Percentiles rank a stretch among this genome's conserved stretches.
Evolutionary conservation across 2,329 filamentous ascomycete species (phyloP).

Genomic region (Beauveria sp.): DNA sequence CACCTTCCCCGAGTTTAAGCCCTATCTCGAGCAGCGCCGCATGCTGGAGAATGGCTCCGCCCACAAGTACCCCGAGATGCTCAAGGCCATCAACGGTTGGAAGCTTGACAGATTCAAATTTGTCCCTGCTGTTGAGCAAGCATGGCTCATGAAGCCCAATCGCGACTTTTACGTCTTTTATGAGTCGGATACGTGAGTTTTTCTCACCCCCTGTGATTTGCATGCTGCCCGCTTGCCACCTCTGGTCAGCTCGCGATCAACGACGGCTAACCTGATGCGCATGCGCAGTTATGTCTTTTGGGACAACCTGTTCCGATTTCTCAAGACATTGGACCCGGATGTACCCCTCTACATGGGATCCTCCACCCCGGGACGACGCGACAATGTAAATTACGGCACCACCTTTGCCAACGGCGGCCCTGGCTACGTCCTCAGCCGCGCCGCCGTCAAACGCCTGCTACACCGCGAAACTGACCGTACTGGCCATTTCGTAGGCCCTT

Average conservation of each 20-base stretch:
- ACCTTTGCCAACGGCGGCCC: conserved; percentile 15
- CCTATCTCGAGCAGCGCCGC: conserved; percentile 33
- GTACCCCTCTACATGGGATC: conserved; percentile 7
- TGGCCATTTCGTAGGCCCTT: conserved; percentile 1
- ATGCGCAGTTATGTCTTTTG: conserved; percentile 13
- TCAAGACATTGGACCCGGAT: conserved; percentile 11
- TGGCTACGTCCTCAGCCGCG: conserved; percentile 14
- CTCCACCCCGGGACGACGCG: conserved; percentile 1
- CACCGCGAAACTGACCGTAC: not conserved
- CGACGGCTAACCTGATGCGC: not conserved
- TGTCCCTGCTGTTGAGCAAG: conserved; percentile 44
- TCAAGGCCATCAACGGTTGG: conserved; percentile 36
- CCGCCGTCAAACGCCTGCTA: conserved; percentile 13
- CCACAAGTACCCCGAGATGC: conserved; percentile 22
- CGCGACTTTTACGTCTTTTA: conserved; percentile 49
- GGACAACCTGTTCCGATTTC: conserved; percentile 14
- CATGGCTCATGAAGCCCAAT: conserved; percentile 38
- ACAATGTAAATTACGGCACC: not conserved
- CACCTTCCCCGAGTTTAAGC: conserved; percentile 25
- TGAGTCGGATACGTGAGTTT: conserved; percentile 45
- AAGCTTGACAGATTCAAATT: conserved; percentile 51
- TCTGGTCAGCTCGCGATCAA: not conserved
- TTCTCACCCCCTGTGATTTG: conserved; percentile 23
- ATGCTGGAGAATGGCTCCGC: conserved; percentile 27
- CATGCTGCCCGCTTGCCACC: not conserved